Base-by-base conservation (phyloP, 2,329 filamentous ascomycete genomes). In the Fusarium circinatum region DNA sequence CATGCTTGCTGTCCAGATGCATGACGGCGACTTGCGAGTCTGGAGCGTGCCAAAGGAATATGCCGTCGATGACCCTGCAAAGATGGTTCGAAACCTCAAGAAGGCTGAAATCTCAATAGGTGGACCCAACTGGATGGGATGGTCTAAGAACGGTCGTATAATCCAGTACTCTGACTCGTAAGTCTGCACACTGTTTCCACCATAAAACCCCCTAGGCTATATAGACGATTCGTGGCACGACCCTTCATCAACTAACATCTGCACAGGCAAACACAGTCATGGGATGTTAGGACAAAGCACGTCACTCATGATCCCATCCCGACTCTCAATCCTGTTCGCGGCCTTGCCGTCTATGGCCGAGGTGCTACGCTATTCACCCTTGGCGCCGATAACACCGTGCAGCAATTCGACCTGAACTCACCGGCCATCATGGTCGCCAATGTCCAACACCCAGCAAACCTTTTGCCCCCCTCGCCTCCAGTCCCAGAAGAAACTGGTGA, bases 111-210 rank as follows among this genome's bases (percentile, higher is more conserved):
- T 91, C 73, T 91, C 89, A 75, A 85, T 90, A 38, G 84, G 90
- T 4, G 94, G 94, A 3, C 92, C 94, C 41, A 98, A 97, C 80
- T 99, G 96, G 96, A 95, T 98, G 86, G 93, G 91, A n/a, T 99
- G 96, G 96, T 98, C 96, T 0, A 98, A 98, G 84, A 98, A 98
- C 84, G 96, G 96, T 45, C 93, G 95, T 75, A 95, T 99, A 74
- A 91, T 99, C 73, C 96, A 99, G 83, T 95, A 91, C 83, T 93
- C 93, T 9, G 94, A 98, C 83, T 91, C 92, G 95, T 98, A 87
- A 85, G 94, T 89, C 38, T 28, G 63, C 52, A 41, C 20, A 57
- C 59, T 70, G 36, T 71, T 61, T 71, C 70, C 66, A 65, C 59
- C 66, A 73, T 58, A 73, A 78, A 26, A 24, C 26, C 26, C 26